phyloP scores from a whole-genome alignment of 2,329 filamentous ascomycete genomes.

The Venturia oleaginea region DNA sequence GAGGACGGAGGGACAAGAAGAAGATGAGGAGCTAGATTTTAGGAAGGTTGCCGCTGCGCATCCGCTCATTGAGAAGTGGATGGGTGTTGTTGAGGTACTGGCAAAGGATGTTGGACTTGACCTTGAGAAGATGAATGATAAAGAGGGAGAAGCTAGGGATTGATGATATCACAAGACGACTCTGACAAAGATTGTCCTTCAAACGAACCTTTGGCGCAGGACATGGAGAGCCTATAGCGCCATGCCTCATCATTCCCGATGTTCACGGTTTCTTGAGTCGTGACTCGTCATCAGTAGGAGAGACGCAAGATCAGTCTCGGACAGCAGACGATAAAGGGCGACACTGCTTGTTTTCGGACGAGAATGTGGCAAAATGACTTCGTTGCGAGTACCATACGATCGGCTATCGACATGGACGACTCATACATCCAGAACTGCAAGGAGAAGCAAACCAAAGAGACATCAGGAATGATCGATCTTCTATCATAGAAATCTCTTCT shows the following conservation, averaged over 20 bases:
- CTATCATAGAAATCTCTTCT: background rate
- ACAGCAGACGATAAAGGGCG: background rate
- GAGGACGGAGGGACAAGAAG: conserved; percentile 30
- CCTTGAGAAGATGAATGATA: conserved; percentile 1
- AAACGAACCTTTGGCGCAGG: background rate
- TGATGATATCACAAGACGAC: background rate
- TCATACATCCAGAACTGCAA: background rate
- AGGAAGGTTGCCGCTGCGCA: conserved; percentile 29
- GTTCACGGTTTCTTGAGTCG: background rate
- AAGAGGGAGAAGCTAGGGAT: background rate
- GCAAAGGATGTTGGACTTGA: conserved; percentile 6
- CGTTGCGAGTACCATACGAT: background rate
- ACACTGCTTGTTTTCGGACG: background rate
- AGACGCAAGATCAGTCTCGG: background rate
- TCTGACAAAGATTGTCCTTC: background rate
- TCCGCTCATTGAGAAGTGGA: conserved; percentile 14
- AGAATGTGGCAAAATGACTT: background rate
- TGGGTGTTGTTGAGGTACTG: background rate
- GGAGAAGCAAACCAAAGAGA: background rate
- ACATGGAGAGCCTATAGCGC: background rate
- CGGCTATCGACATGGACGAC: background rate
- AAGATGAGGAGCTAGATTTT: conserved; percentile 42
- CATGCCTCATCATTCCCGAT: background rate
- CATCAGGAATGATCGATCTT: background rate
- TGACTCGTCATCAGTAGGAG: background rate